Percentiles rank a stretch among this genome's conserved stretches.
These are phyloP conservation scores for Colletotrichum gloeosporioides DNA, from an alignment of 2,329 filamentous ascomycete species.

Conservation along the genomic window DNA sequence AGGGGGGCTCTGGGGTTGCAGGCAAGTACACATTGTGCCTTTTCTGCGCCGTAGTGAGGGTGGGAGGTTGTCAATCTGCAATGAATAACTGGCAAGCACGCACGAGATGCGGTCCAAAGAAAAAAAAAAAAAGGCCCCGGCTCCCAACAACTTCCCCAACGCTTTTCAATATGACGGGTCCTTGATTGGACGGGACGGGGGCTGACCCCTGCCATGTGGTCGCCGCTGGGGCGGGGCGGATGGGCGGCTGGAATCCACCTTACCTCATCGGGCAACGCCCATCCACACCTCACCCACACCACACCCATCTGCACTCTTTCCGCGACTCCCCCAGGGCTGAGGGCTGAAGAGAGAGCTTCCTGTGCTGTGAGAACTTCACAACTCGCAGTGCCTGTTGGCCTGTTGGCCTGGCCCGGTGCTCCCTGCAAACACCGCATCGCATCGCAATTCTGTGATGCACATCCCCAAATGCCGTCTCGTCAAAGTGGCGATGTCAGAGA, in stretches of 20 bases:
- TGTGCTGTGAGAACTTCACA: background rate
- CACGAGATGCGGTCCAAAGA: conserved; percentile 15
- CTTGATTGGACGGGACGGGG: conserved; percentile 15
- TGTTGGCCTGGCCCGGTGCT: background rate
- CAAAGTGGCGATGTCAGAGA: background rate
- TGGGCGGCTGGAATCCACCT: conserved; percentile 8
- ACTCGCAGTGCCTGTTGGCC: background rate
- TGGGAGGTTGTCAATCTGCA: conserved; percentile 20
- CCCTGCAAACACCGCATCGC: background rate
- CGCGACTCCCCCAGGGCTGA: background rate
- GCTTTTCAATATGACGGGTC: conserved; percentile 13
- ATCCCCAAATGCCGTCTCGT: background rate
- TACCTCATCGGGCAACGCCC: background rate
- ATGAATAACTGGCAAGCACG: conserved; percentile 14
- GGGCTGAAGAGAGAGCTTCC: background rate
- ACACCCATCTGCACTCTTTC: background rate
- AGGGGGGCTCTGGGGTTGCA: background rate
- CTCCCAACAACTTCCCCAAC: conserved; percentile 23
- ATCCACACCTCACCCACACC: background rate
- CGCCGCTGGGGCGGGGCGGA: conserved; percentile 15
- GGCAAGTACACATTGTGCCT: background rate
- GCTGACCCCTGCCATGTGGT: conserved; percentile 8
- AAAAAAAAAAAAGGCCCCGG: background rate
- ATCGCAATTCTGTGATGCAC: background rate
- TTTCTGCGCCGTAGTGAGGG: background rate